A percentile compares a stretch with the other conserved stretches of the same genome.
These are phyloP conservation scores for Fusarium virguliforme DNA, from an alignment of 2,329 filamentous ascomycete genomes.

Conservation along the genomic window DNA sequence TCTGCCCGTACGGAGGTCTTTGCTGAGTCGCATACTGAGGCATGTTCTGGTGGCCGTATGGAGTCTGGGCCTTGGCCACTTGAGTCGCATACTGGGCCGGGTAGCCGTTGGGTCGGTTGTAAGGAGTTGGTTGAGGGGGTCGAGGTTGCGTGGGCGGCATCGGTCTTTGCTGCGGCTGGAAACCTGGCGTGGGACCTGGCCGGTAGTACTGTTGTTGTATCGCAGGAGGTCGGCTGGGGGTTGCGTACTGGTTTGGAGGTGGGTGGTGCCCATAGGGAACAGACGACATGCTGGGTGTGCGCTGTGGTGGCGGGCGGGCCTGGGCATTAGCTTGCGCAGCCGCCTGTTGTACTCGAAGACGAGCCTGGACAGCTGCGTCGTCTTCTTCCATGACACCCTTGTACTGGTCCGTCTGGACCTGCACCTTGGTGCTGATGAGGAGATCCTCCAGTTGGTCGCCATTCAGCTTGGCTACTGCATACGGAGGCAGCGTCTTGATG, in stretches of 20 bases:
- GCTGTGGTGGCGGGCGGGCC: constrained; percentile 58
- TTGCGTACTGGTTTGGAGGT: constrained; percentile 63
- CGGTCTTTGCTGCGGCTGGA: constrained; percentile 61
- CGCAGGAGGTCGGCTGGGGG: constrained; percentile 63
- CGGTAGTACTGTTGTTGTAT: constrained; percentile 65
- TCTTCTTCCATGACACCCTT: constrained; percentile 89
- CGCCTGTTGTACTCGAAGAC: constrained; percentile 59
- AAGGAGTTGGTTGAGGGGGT: constrained; percentile 64
- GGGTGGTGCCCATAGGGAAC: constrained; percentile 64
- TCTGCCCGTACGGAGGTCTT: constrained; percentile 62
- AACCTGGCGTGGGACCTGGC: constrained; percentile 57
- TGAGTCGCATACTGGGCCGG: constrained; percentile 65
- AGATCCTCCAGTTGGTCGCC: constrained; percentile 88
- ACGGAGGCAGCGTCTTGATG: constrained; percentile 83
- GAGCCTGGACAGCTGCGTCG: constrained; percentile 72
- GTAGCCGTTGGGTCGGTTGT: constrained; percentile 67
- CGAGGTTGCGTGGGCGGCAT: constrained; percentile 55
- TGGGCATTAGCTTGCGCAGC: constrained; percentile 55
- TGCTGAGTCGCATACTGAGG: constrained; percentile 65
- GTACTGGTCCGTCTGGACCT: constrained; percentile 81
- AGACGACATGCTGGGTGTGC: constrained; percentile 58
- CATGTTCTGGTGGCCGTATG: constrained; percentile 68
- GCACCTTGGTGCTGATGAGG: constrained; percentile 84
- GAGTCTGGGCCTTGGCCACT: constrained; percentile 67
- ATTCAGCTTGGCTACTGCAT: constrained; percentile 87